Evolutionary conservation across 805 yeast species (phyloP).

Genomic region (Lipomyces yamanashiensis): DNA sequence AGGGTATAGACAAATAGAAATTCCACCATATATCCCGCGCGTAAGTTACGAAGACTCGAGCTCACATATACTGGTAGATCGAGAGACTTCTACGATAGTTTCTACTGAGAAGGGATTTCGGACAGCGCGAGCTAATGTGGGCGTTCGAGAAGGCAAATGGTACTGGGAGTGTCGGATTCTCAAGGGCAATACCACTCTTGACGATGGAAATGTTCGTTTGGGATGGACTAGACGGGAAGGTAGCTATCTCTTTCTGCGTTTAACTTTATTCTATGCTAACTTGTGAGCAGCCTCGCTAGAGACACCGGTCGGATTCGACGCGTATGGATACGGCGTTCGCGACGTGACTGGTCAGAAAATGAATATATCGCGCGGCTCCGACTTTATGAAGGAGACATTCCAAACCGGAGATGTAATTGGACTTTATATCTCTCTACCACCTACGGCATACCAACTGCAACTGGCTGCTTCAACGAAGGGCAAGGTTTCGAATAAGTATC

Average conservation of each 20-base stretch:
- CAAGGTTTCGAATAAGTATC: slow-evolving; percentile 5
- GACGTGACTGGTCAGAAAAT: slow-evolving; percentile 77
- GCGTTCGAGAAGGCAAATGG: slow-evolving; percentile 76
- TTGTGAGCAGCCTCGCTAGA: slow-evolving; percentile 66
- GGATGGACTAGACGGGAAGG: slow-evolving; percentile 81
- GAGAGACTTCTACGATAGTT: slow-evolving; percentile 47
- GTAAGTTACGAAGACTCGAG: slow-evolving; percentile 73
- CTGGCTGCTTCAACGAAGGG: slow-evolving; percentile 3
- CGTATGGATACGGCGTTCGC: slow-evolving; percentile 88
- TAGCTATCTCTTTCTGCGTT: background rate
- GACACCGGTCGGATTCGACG: slow-evolving; percentile 95
- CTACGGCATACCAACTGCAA: slow-evolving; percentile 37
- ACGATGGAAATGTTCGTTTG: slow-evolving; percentile 68
- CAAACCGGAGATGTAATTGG: slow-evolving; percentile 84
- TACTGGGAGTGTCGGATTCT: slow-evolving; percentile 77
- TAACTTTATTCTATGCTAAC: background rate
- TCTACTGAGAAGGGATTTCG: slow-evolving; percentile 79
- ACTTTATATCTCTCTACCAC: slow-evolving; percentile 71
- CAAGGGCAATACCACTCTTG: slow-evolving; percentile 38
- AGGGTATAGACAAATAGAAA: slow-evolving; percentile 72
- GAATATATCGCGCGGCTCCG: slow-evolving; percentile 70
- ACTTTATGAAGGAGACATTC: slow-evolving; percentile 62
- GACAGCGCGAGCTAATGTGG: slow-evolving; percentile 72
- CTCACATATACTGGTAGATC: slow-evolving; percentile 55
- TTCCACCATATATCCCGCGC: slow-evolving; percentile 65